phyloP scores from a whole-genome alignment of 805 yeast genomes.

The Komagataella ulmi region DNA sequence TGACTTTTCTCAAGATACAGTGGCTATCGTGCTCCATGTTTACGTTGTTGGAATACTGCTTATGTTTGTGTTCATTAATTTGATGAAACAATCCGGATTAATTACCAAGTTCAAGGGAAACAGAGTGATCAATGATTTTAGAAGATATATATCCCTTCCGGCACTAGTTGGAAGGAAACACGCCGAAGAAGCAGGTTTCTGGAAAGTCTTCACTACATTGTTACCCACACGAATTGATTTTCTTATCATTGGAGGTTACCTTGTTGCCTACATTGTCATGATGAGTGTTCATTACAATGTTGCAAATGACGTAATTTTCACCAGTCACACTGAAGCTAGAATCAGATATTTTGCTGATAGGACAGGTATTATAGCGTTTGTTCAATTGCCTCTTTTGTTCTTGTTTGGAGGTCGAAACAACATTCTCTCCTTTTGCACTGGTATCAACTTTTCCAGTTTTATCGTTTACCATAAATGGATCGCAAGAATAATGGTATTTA shows the following conservation, averaged over 20 bases:
- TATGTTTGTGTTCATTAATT: slow-evolving; percentile 19
- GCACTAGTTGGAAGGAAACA: slow-evolving; percentile 16
- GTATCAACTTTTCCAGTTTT: slow-evolving; percentile 43
- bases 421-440: slow-evolving; percentile 42
- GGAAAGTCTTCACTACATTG: slow-evolving; percentile 7
- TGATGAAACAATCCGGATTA: slow-evolving; percentile 12
- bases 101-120: slow-evolving; percentile 19
- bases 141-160: slow-evolving; percentile 25
- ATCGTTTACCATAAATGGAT: slow-evolving; percentile 46
- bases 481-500: slow-evolving; percentile 27
- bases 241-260: slow-evolving; percentile 12
- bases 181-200: slow-evolving; percentile 6
- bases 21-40: slow-evolving; percentile 18
- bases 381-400: slow-evolving; percentile 35
- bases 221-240: slow-evolving; percentile 21
- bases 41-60: slow-evolving; percentile 28
- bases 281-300: slow-evolving; percentile 8
- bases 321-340: slow-evolving; percentile 12
- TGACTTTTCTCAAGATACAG: slow-evolving; percentile 18
- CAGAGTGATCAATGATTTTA: slow-evolving; percentile 14
- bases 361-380: slow-evolving; percentile 34
- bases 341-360: slow-evolving; percentile 32
- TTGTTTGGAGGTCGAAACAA: slow-evolving; percentile 55
- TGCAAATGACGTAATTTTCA: slow-evolving; percentile 3
- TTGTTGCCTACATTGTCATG: slow-evolving; percentile 12